Evolutionary conservation across 768 basidiomycete species (phyloP).

Genomic region (Clavulina sp.): DNA sequence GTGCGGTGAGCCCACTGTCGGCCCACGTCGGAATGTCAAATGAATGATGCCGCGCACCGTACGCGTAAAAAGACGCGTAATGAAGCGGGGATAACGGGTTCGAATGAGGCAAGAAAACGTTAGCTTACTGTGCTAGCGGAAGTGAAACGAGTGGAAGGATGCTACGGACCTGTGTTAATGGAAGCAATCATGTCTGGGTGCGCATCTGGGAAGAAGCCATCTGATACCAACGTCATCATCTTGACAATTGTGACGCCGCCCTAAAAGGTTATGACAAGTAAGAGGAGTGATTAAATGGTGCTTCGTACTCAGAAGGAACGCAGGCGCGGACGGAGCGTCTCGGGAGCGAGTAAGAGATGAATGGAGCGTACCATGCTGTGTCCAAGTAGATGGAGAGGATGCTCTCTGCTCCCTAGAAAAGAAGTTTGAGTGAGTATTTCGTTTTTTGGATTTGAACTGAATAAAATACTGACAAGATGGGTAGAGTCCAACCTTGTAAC

Average conservation of each 20-base stretch:
- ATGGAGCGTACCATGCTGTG: constrained; percentile 27
- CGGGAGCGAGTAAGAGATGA: background rate
- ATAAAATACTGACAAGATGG: constrained; percentile 23
- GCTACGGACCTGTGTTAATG: constrained; percentile 24
- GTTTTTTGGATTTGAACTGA: background rate
- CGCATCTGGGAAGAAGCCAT: constrained; percentile 24
- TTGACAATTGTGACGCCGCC: constrained; percentile 33
- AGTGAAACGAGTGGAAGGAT: background rate
- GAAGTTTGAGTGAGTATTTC: no score
- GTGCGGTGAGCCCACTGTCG: constrained; percentile 30
- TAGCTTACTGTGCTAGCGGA: no score
- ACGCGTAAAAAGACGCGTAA: background rate
- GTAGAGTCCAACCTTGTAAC: constrained; percentile 25
- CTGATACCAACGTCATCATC: constrained; percentile 25
- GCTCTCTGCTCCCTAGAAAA: no score
- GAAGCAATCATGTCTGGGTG: constrained; percentile 32
- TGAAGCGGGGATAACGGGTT: background rate
- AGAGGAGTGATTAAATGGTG: no score
- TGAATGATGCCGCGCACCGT: no score
- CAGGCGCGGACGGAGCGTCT: background rate
- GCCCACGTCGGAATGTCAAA: background rate
- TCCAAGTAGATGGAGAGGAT: constrained; percentile 32
- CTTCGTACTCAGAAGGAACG: background rate
- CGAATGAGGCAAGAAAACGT: background rate
- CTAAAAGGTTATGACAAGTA: no score